Percentiles rank a stretch among this genome's conserved stretches.
These are phyloP conservation scores for Botryotinia calthae DNA, from an alignment of 2,329 filamentous ascomycete genomes.

Conservation along the genomic window DNA sequence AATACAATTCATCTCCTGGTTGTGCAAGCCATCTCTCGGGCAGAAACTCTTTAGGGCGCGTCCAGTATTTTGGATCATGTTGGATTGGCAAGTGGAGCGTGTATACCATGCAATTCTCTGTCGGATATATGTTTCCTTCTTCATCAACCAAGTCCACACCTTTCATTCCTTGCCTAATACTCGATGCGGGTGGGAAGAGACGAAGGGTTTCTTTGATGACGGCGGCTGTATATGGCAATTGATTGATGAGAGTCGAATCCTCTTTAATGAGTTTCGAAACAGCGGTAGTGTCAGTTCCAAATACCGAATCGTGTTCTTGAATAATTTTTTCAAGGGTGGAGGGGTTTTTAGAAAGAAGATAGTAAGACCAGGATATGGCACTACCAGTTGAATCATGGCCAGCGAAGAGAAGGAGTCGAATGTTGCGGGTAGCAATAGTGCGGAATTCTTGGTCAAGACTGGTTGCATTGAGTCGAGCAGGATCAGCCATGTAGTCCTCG, in stretches of 20 bases:
- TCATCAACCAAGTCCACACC: conserved; percentile 23
- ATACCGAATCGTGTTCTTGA: conserved; percentile 30
- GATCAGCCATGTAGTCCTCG: conserved; percentile 27
- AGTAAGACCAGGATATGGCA: conserved; percentile 26
- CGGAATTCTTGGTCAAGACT: conserved; percentile 25
- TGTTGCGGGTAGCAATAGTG: conserved; percentile 24
- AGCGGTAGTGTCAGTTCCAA: conserved; percentile 26
- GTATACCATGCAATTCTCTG: conserved; percentile 23
- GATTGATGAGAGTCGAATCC: conserved; percentile 25
- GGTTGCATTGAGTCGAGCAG: neutral
- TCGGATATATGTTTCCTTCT: conserved; percentile 26
- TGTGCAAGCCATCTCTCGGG: conserved; percentile 48
- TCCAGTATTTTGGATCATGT: conserved; percentile 44
- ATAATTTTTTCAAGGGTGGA: conserved; percentile 24
- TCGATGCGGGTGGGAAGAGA: conserved; percentile 27
- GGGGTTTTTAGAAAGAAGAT: conserved; percentile 28
- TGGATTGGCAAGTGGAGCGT: conserved; percentile 35
- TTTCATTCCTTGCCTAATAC: conserved; percentile 22
- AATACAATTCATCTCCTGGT: conserved; percentile 40
- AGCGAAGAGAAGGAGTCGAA: conserved; percentile 28
- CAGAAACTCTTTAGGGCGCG: conserved; percentile 45
- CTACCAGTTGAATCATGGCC: conserved; percentile 32
- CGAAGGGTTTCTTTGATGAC: conserved; percentile 32
- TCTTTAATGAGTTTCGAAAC: conserved; percentile 18
- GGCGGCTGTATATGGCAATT: conserved; percentile 29